Evolutionary conservation across 495 filamentous ascomycete species (phyloP).

Genomic region (Apiosordaria backusii): DNA sequence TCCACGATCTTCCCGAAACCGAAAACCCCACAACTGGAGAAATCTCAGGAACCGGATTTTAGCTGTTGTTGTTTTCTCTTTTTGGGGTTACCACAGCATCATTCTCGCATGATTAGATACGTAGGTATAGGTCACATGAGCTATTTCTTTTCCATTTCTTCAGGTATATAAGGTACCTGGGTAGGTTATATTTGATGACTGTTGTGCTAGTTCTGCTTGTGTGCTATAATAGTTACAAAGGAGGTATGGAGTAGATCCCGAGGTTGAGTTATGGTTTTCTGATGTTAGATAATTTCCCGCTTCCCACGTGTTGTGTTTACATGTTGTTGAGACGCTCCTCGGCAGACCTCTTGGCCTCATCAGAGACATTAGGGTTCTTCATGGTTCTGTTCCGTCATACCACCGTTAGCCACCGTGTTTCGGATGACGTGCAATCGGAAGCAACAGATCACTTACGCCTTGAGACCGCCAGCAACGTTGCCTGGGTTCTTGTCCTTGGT

Average conservation of each 20-base stretch:
- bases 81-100: not conserved
- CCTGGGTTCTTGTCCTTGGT: constrained; percentile 39
- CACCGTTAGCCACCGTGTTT: not conserved
- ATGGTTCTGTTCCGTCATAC: constrained; percentile 28
- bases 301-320: constrained; percentile 8
- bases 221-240: not conserved
- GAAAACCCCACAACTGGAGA: not conserved
- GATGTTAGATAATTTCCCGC: not conserved
- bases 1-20: constrained; percentile 1
- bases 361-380: constrained; percentile 43
- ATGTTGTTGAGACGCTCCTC: constrained; percentile 40
- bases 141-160: not conserved
- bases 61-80: not conserved
- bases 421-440: not conserved
- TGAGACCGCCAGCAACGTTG: constrained; percentile 42
- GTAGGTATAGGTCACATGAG: not conserved
- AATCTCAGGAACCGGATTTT: not conserved
- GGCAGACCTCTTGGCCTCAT: constrained; percentile 42
- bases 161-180: not conserved
- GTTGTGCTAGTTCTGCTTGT: not conserved
- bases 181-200: not conserved
- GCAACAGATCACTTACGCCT: constrained; percentile 35
- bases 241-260: not conserved
- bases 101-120: not conserved
- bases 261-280: not conserved